Evolutionary conservation across 2,329 filamentous ascomycete genomes (phyloP).

Genomic region (Fusarium metavorans): DNA sequence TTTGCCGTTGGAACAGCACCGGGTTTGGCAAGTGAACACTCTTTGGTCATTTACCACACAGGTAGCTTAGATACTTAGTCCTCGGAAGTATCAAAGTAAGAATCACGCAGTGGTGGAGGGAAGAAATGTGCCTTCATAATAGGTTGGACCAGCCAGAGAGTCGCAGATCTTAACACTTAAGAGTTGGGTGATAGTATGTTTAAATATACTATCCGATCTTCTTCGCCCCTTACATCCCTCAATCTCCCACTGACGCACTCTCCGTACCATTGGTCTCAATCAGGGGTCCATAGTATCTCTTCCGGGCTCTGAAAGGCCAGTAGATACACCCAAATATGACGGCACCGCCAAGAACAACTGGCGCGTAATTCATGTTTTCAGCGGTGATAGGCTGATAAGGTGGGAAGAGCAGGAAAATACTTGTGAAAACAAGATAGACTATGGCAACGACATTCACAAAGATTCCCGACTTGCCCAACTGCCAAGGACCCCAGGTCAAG

Average conservation of each 20-base stretch:
- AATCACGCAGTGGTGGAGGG: neutral
- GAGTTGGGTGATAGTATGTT: no score
- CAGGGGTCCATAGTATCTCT: neutral
- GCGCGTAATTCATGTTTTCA: slow-evolving; percentile 16
- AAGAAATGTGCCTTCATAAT: neutral
- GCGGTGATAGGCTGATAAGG: slow-evolving; percentile 1
- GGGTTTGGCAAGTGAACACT: neutral
- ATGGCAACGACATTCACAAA: neutral
- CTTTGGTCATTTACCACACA: neutral
- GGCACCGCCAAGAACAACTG: neutral
- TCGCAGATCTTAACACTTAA: no score
- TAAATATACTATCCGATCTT: no score
- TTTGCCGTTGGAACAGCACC: no score
- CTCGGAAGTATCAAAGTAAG: neutral
- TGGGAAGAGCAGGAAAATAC: slow-evolving; percentile 5
- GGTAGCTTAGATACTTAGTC: neutral
- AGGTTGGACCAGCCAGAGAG: neutral
- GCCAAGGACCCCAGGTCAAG: slow-evolving; percentile 2
- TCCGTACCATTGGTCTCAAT: neutral
- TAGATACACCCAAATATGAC: neutral
- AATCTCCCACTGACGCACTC: neutral
- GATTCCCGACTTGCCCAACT: neutral
- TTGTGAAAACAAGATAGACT: neutral
- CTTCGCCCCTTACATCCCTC: neutral
- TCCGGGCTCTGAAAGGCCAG: neutral